Percentiles rank a stretch among this genome's conserved stretches.
Conservation (phyloP, 371 early-diverging fungal species). For the Conidiobolus incongruus region DNA sequence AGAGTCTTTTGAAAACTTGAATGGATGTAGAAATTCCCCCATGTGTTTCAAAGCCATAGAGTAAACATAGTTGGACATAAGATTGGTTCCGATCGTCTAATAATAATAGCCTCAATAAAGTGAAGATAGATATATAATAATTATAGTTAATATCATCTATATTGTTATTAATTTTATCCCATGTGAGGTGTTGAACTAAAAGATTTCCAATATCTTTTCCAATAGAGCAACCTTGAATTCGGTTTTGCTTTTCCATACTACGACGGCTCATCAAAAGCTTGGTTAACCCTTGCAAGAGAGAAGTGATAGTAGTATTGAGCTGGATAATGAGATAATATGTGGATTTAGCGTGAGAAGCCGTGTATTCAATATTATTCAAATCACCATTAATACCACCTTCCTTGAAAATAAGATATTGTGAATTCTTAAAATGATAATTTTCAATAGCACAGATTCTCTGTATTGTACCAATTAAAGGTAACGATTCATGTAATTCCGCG, state of each 20-base stretch:
- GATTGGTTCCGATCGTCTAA: slow-evolving; percentile 30
- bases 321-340: background rate
- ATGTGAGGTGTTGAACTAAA: background rate
- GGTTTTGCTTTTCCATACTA: slow-evolving; percentile 3
- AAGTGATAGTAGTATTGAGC: slow-evolving; percentile 18
- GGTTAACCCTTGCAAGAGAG: slow-evolving; percentile 35
- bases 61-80: slow-evolving; percentile 41
- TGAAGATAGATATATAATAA: slow-evolving; percentile 22
- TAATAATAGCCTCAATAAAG: slow-evolving; percentile 17
- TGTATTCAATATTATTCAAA: too few relatives aligned
- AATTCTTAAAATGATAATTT: too few relatives aligned
- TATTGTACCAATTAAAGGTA: too few relatives aligned
- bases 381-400: too few relatives aligned
- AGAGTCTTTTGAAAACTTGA: background rate
- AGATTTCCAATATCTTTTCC: background rate
- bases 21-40: slow-evolving; percentile 13
- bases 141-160: slow-evolving; percentile 11
- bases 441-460: too few relatives aligned
- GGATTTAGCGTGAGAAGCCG: too few relatives aligned
- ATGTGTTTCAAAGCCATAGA: slow-evolving; percentile 34
- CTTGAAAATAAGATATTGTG: too few relatives aligned
- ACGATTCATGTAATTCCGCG: too few relatives aligned
- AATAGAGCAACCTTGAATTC: background rate
- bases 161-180: background rate
- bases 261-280: background rate